Base-by-base conservation (phyloP, 2,329 filamentous ascomycete genomes). In the Tolypocladium pustulatum region DNA sequence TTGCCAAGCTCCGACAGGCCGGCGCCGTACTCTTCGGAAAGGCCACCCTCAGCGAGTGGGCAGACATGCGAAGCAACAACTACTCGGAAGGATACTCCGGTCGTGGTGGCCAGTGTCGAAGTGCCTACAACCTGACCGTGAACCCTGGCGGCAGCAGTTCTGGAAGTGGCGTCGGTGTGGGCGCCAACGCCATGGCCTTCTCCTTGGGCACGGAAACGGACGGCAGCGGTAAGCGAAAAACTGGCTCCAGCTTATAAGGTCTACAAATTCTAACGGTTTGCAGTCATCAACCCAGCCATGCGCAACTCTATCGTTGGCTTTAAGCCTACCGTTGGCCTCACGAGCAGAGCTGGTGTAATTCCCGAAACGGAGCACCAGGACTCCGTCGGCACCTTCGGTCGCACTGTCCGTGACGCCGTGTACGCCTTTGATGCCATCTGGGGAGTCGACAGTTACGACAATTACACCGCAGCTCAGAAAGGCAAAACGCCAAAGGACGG, bases 141-240 rank as follows among this genome's bases (percentile, higher is more conserved):
- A 87, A 83, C 65, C 87, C 88, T 0, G 86, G 87, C 1, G 88
- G 88, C 9, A 86, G 82, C 64, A 87, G 83, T 59, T 85, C 84
- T 1, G 88, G 88, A 0, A 84, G 82, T 57, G 88, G 79, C 5
- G 79, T 81, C 8, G 85, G 81, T 7, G 86, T 91, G 0, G 80
- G 80, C 4, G 81, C 81, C 4, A 89, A 89, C 63, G 71, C 82
- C 2, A 76, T 84, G 30, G 74, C 83, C 0, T 87, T 90, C 66
- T 77, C 85, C 0, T 69, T 91, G 0, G 89, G 88, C 1, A 91
- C 88, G 0, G 89, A 91, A 72, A 91, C 88, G 0, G 87, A 91
- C 67, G 87, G 82, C 4, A 85, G 81, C 71, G 78, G 76, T 78
- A 63, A 68, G 72, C 71, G 34, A 15, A 6, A 4, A 53, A n/a